Evolutionary conservation across 495 filamentous ascomycete species (phyloP).

Genomic region (Recurvomyces mirabilis): DNA sequence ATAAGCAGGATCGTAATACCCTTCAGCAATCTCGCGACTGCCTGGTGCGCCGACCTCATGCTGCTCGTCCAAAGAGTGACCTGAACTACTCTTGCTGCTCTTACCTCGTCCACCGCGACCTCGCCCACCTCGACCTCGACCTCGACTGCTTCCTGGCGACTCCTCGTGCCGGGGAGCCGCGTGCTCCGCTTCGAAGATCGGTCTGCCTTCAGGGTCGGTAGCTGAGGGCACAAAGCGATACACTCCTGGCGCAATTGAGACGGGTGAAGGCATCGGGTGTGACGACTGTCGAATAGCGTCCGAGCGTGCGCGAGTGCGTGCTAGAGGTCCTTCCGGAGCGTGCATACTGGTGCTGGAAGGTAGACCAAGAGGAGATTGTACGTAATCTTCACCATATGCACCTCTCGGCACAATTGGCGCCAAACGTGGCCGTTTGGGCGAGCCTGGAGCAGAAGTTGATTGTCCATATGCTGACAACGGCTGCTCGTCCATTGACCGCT

Average conservation of each 20-base stretch:
- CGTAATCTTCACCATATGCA: slow-evolving; percentile 6
- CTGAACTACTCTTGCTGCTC: slow-evolving; percentile 22
- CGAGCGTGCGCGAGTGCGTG: too few relatives aligned
- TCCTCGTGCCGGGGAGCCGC: too few relatives aligned
- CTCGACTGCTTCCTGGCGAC: slow-evolving; percentile 20
- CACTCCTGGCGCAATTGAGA: too few relatives aligned
- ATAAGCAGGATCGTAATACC: too few relatives aligned
- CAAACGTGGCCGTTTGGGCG: slow-evolving; percentile 30
- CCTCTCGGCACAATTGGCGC: slow-evolving; percentile 26
- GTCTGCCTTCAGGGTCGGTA: slow-evolving; percentile 25
- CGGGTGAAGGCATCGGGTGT: too few relatives aligned
- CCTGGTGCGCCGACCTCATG: slow-evolving; percentile 23
- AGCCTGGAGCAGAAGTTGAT: slow-evolving; percentile 18
- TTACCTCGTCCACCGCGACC: too few relatives aligned
- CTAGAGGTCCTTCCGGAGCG: too few relatives aligned
- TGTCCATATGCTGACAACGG: slow-evolving; percentile 4
- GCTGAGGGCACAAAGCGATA: too few relatives aligned
- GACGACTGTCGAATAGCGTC: too few relatives aligned
- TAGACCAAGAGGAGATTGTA: too few relatives aligned
- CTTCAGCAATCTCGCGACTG: too few relatives aligned
- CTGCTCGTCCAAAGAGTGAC: background rate
- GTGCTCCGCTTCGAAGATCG: slow-evolving; percentile 7
- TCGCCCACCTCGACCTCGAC: slow-evolving; percentile 11
- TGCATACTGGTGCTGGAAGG: too few relatives aligned
- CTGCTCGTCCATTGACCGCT: slow-evolving; percentile 13